Evolutionary conservation across 768 basidiomycete genomes (phyloP), one percentile per base, ranked within the genome.

Genomic region (Panellus pusillus): DNA sequence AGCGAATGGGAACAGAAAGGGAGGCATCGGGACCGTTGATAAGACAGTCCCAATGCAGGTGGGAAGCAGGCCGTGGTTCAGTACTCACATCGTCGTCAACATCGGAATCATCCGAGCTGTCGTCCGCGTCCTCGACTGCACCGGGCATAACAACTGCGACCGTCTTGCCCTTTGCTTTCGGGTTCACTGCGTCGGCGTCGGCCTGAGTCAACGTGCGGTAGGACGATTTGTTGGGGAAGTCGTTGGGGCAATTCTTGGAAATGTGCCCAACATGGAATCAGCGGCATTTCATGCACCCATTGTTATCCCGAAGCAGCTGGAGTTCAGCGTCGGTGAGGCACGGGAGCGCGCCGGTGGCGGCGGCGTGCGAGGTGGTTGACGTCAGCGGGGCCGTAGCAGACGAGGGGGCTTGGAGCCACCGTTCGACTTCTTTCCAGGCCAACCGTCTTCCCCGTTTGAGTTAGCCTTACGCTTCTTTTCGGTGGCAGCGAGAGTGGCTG

Each of bases 211-310:
- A 18, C 0, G 49, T 54, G 29, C 47, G 56, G 45, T 70, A 70
- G 0, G 27, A 54, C 0, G 43, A 31, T 0, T 39, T 44, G 12
- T 58, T 24, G 0, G 66, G 68, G 42, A 63, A 68, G 0, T 55
- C 61, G 27, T 60, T 55, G 0, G 52, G 54, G 43, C 70, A 71
- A 46, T 31, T 44, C 1, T 12, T 5, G 0, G 55, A 47, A 2
- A 17, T 18, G 42, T 69, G 68, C 4, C 53, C 47, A 0, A 54
- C 31, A 6, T 51, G 59, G 14, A 59, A 43, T 6, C 36, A 19
- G 0, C 61, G 47, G 32, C 70, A 71, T n/a, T 68, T 64, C 49
- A 61, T 50, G 31, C 71, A 71, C 0, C 69, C 65, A 2, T 54
- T 19, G 28, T 65, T 54, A 0, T 63, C 52, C 0, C 13, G 8